Conservation (phyloP, 148 eudicot species). For the Agrostemma githago region DNA sequence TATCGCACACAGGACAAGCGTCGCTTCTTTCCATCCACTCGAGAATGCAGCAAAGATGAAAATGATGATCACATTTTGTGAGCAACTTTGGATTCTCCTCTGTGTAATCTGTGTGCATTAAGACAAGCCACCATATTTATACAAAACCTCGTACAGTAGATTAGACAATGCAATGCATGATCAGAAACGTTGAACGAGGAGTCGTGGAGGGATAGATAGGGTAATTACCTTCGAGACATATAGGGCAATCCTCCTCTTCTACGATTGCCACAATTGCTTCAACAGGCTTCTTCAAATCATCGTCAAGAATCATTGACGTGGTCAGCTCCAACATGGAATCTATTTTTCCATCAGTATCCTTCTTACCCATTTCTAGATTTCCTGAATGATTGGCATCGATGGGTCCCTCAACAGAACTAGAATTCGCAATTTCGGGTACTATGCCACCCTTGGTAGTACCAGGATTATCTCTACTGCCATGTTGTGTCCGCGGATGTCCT, state of each 20-base stretch:
- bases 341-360: conserved; percentile 36
- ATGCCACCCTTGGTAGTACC: conserved; percentile 37
- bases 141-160: background rate
- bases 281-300: conserved; percentile 55
- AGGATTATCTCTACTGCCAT: conserved; percentile 28
- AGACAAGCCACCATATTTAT: conserved; percentile 1
- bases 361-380: conserved; percentile 32
- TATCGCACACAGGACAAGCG: conserved; percentile 83
- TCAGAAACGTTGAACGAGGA: too few species aligned
- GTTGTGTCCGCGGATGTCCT: conserved; percentile 42
- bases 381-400: conserved; percentile 27
- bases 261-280: conserved; percentile 33
- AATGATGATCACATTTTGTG: conserved; percentile 86
- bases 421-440: conserved; percentile 28
- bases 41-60: conserved; percentile 86
- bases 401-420: conserved; percentile 30
- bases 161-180: too few species aligned
- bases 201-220: too few species aligned
- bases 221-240: conserved; percentile 89
- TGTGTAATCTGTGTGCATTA: conserved; percentile 68
- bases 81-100: conserved; percentile 81
- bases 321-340: conserved; percentile 42
- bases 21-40: conserved; percentile 97
- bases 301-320: conserved; percentile 36
- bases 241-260: conserved; percentile 83